These are phyloP conservation scores for Saccharomycopsis malanga DNA, from an alignment of 805 yeast species.

Conservation along the genomic window DNA sequence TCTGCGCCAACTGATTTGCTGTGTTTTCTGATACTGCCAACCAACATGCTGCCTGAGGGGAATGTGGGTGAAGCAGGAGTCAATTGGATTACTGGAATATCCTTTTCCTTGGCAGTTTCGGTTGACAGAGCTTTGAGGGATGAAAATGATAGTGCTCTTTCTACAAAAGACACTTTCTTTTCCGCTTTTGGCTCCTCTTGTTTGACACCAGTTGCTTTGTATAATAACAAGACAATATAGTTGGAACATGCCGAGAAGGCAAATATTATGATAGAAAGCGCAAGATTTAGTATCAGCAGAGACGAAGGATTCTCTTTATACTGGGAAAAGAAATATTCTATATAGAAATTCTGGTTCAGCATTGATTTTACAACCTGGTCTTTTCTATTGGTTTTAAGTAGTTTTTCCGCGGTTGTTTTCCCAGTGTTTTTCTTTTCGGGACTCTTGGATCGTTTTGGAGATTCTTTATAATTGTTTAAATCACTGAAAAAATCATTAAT, in stretches of 20 bases:
- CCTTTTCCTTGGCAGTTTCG: neutral
- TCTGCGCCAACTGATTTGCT: constrained; percentile 18
- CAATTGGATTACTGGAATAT: constrained; percentile 8
- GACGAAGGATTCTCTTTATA: constrained; percentile 12
- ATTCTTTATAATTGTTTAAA: neutral
- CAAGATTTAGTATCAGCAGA: constrained; percentile 10
- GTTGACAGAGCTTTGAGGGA: neutral
- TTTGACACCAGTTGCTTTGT: neutral
- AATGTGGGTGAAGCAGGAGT: constrained; percentile 11
- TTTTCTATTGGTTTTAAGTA: neutral
- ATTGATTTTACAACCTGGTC: neutral
- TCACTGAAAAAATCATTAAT: constrained; percentile 1
- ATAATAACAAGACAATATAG: constrained; percentile 5
- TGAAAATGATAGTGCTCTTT: constrained; percentile 12
- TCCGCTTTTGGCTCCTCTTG: neutral
- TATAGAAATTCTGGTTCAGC: constrained; percentile 11
- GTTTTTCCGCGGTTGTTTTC: neutral
- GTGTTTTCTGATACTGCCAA: constrained; percentile 2
- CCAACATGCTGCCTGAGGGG: neutral
- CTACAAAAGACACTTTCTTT: constrained; percentile 16
- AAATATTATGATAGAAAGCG: constrained; percentile 6
- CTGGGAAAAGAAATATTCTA: constrained; percentile 13
- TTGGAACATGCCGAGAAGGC: constrained; percentile 4
- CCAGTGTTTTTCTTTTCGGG: neutral
- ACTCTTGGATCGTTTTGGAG: neutral